Base-by-base conservation (phyloP, 192 early-diverging fungal genomes). In the Lunasporangiospora selenospora region DNA sequence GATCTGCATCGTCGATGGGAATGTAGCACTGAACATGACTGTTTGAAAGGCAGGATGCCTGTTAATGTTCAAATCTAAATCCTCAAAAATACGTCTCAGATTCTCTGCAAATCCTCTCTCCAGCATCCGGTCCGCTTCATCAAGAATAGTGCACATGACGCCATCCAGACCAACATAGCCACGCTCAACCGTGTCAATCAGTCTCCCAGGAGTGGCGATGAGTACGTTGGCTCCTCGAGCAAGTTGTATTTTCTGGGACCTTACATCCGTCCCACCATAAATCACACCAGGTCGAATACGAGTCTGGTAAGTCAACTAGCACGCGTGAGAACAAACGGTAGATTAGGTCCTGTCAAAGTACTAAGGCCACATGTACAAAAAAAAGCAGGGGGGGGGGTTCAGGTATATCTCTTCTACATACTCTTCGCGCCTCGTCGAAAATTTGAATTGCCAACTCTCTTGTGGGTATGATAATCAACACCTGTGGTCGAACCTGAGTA, bases 41-140 rank as follows among this genome's bases (percentile, higher is more conserved):
- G 96, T 99, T 55, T 94, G 93, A 53, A 95, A n/a, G n/a, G n/a
- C n/a, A n/a, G n/a, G 83, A 44, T 80, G 60, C 45, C 78, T 80
- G 33, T 92, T 82, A 13, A 78, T 75, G 12, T 85, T 81, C 77
- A 96, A 85, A 60, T 95, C 91, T 76, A 90, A 87, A 45, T 75
- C 57, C 56, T 83, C 76, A 21, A 98, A 91, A 55, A 99, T 93
- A 42, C 86, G 77, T 41, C 97, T 85, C 53, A 99, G 94, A 65
- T 95, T 89, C 12, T 87, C 82, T 81, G 97, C 97, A 71, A 99
- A 99, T 48, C 97, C 97, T 95, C 98, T 98, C 71, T 97, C 97
- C 71, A 99, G 83, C 93, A 95, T 95, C 43, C 93, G 90, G 75
- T 92, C 92, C n/a, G 92, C 92, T 69, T 94, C 92, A 76, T 94